Evolutionary conservation across 495 filamentous ascomycete genomes (phyloP).

Genomic region (Xylaria bambusicola): DNA sequence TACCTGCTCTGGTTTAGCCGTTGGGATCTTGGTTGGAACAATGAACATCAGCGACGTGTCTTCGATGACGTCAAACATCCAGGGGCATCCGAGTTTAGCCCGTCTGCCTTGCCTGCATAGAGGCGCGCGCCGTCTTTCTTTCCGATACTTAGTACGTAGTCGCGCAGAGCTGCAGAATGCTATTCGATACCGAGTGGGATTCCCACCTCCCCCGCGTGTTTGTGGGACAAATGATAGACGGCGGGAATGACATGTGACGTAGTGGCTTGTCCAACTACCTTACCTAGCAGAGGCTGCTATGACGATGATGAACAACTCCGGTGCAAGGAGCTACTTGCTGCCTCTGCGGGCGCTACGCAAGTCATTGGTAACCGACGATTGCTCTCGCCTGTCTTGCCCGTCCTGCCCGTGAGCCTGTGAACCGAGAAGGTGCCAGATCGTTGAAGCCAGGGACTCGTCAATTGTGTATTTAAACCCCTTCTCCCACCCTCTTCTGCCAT

Average conservation of each 20-base stretch:
- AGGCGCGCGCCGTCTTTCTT: not conserved
- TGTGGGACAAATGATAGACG: not conserved
- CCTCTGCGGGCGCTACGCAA: not conserved
- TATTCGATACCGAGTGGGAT: not conserved
- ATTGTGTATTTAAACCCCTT: slow-evolving; percentile 20
- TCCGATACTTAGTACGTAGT: too few relatives aligned
- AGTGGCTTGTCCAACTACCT: not conserved
- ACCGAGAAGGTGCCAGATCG: not conserved
- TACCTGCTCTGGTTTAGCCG: not conserved
- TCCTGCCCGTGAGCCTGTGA: not conserved
- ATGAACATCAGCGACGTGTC: not conserved
- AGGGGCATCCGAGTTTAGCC: not conserved
- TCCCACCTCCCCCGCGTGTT: not conserved
- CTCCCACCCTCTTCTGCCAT: not conserved
- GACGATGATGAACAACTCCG: slow-evolving; percentile 7
- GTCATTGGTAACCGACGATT: not conserved
- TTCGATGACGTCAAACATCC: slow-evolving; percentile 14
- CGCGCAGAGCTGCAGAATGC: too few relatives aligned
- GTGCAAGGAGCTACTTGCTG: not conserved
- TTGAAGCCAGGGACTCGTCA: not conserved
- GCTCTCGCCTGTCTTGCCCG: too few relatives aligned
- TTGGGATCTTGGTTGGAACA: not conserved
- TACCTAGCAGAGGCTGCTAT: not conserved
- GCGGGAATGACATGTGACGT: slow-evolving; percentile 9
- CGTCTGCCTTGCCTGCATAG: too few relatives aligned